A percentile compares a stretch with the other conserved stretches of the same genome.
These are phyloP conservation scores for Deinandra increscens DNA, from an alignment of 129 eudicot species.

Conservation along the genomic window DNA sequence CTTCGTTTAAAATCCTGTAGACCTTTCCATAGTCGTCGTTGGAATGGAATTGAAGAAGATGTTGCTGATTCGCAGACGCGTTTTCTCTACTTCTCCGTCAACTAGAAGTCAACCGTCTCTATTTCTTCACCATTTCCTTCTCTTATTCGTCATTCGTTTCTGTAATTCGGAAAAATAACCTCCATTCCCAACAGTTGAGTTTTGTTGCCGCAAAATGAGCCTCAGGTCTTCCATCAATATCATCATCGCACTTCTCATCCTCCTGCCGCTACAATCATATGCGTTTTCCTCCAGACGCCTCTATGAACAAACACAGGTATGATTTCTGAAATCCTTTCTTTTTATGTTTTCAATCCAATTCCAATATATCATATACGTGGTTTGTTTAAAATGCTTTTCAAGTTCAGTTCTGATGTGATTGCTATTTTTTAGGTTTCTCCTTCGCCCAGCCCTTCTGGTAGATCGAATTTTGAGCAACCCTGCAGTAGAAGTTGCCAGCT, in stretches of 20 bases:
- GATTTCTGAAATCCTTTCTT: neutral
- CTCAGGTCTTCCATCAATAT: neutral
- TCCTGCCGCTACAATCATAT: slow-evolving; percentile 25
- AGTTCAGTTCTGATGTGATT: slow-evolving; percentile 7
- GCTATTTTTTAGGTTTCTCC: slow-evolving; percentile 37
- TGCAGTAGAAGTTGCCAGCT: slow-evolving; percentile 43
- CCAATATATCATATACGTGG: too few species aligned
- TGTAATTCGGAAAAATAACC: neutral
- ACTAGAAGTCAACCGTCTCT: slow-evolving; percentile 1
- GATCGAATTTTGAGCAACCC: slow-evolving; percentile 22
- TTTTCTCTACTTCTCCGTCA: slow-evolving; percentile 40
- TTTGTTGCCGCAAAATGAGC: slow-evolving; percentile 17
- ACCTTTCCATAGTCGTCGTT: slow-evolving; percentile 27
- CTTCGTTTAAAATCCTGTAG: too few species aligned
- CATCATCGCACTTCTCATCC: slow-evolving; percentile 14
- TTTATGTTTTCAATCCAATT: neutral
- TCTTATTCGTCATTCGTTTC: neutral
- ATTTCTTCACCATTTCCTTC: neutral
- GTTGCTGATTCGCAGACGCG: slow-evolving; percentile 24
- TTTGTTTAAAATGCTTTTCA: neutral
- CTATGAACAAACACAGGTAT: slow-evolving; percentile 16
- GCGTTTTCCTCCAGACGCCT: slow-evolving; percentile 27
- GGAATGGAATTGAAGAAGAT: slow-evolving; percentile 23
- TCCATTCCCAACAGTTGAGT: neutral
- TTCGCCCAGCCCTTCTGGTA: slow-evolving; percentile 43